A percentile compares a stretch with the other conserved stretches of the same genome.
Evolutionary conservation across 2,329 filamentous ascomycete genomes (phyloP).

Genomic region (Diaporthe sp.): DNA sequence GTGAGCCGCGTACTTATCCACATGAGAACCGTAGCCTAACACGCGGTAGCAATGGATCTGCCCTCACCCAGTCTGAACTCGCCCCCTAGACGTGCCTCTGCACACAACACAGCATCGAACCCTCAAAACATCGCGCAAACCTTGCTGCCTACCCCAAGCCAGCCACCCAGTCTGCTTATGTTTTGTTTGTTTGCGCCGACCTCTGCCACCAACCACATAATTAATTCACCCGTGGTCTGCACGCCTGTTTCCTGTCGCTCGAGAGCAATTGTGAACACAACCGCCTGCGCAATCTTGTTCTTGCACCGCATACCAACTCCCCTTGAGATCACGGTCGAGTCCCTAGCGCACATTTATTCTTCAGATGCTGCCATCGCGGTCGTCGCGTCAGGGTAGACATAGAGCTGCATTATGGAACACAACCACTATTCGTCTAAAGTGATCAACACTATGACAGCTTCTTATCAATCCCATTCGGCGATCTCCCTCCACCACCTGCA

Average conservation of each 20-base stretch:
- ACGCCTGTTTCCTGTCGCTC: not conserved
- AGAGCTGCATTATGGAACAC: constrained; percentile 47
- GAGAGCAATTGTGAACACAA: not conserved
- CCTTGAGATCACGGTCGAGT: constrained; percentile 34
- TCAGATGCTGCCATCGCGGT: constrained; percentile 41
- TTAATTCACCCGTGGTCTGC: constrained; percentile 14
- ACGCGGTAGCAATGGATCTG: too few species aligned
- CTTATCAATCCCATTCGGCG: constrained; percentile 48
- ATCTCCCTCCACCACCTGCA: constrained; percentile 46
- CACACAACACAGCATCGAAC: too few species aligned
- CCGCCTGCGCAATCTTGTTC: constrained; percentile 18
- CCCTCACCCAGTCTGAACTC: too few species aligned
- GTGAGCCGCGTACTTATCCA: too few species aligned
- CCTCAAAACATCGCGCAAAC: too few species aligned
- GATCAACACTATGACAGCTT: constrained; percentile 48
- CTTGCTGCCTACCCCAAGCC: too few species aligned
- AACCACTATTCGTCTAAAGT: constrained; percentile 49
- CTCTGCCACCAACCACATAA: not conserved
- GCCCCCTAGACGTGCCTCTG: too few species aligned
- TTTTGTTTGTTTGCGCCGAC: constrained; percentile 5
- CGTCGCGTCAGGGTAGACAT: constrained; percentile 40
- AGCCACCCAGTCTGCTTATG: too few species aligned
- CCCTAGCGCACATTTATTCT: constrained; percentile 22
- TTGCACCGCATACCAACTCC: not conserved
- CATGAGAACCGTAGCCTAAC: too few species aligned